Evolutionary conservation across 2,329 filamentous ascomycete species (phyloP).

Genomic region (Metarhizium brunneum): DNA sequence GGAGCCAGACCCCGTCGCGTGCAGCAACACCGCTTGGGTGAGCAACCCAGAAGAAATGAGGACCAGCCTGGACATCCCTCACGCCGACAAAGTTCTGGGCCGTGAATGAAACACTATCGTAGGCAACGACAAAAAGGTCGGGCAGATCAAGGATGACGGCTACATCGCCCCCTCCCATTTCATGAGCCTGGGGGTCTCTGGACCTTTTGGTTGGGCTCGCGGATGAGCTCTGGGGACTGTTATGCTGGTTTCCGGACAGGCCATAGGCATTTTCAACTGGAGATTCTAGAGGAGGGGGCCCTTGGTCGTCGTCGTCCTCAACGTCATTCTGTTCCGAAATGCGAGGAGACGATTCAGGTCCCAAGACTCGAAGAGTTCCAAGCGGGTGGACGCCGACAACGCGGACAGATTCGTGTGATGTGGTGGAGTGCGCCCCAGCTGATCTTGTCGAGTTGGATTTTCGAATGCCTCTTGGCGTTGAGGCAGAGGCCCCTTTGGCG

Average conservation of each 20-base stretch:
- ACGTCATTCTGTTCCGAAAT: neutral
- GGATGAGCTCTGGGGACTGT: neutral
- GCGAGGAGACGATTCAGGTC: constrained; percentile 12
- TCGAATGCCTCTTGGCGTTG: constrained; percentile 17
- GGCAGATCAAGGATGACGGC: constrained; percentile 45
- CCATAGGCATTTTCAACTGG: constrained; percentile 3
- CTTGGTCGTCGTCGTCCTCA: constrained; percentile 14
- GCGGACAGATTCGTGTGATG: constrained; percentile 27
- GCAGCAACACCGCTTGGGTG: constrained; percentile 36
- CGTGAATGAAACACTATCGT: constrained; percentile 41
- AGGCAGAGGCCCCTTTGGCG: constrained; percentile 9
- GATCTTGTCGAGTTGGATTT: constrained; percentile 26
- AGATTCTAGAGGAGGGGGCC: constrained; percentile 22
- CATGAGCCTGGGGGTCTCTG: constrained; percentile 14
- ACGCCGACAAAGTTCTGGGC: constrained; percentile 42
- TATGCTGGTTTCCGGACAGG: neutral
- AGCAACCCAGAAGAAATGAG: constrained; percentile 52
- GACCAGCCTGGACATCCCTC: constrained; percentile 42
- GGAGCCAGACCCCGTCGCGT: constrained; percentile 50
- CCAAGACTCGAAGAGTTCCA: constrained; percentile 32
- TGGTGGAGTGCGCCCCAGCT: constrained; percentile 17
- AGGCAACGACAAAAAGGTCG: constrained; percentile 40
- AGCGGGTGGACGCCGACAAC: constrained; percentile 31
- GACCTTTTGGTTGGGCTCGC: constrained; percentile 1
- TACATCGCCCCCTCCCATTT: constrained; percentile 35